Evolutionary conservation across 23 red algal species (phyloP).

Genomic region (Gracilaria domingensis): DNA sequence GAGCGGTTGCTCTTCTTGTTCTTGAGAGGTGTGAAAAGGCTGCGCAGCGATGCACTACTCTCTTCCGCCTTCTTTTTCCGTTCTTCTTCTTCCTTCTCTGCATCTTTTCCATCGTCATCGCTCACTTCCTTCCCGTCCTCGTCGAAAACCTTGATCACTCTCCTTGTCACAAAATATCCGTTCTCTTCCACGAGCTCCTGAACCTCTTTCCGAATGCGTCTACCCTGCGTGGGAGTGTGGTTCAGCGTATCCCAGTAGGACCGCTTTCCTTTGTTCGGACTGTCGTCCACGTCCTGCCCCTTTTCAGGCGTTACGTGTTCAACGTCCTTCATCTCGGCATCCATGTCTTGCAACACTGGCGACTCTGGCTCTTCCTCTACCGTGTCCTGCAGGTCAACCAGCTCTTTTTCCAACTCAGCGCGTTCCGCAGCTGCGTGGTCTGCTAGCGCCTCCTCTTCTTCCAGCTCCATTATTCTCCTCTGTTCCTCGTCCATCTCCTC

Average conservation of each 20-base stretch:
- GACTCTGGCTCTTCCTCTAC: conserved; percentile 36
- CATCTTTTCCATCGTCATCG: neutral
- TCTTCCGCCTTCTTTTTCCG: conserved; percentile 24
- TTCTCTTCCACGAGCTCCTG: conserved; percentile 20
- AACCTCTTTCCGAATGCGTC: conserved; percentile 51
- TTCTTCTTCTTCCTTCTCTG: conserved; percentile 6
- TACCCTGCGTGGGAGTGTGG: neutral
- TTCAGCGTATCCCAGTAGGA: conserved; percentile 31
- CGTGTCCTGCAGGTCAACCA: conserved; percentile 11
- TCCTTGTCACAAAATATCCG: conserved; percentile 32
- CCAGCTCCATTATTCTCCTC: neutral
- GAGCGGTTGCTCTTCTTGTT: neutral
- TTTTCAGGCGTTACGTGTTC: neutral
- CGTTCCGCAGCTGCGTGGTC: conserved; percentile 50
- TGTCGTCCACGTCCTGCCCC: neutral
- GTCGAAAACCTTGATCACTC: conserved; percentile 56
- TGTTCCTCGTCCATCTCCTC: conserved; percentile 41
- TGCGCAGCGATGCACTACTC: conserved; percentile 15
- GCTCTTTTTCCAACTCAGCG: conserved; percentile 37
- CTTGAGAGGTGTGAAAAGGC: conserved; percentile 12
- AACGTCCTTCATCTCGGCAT: conserved; percentile 27
- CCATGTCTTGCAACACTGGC: conserved; percentile 27
- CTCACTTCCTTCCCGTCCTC: conserved; percentile 42
- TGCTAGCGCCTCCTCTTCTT: conserved; percentile 14
- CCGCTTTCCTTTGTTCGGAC: conserved; percentile 37